These are phyloP conservation scores for Botrytis tulipae DNA, from an alignment of 2,329 filamentous ascomycete genomes.

Conservation along the genomic window DNA sequence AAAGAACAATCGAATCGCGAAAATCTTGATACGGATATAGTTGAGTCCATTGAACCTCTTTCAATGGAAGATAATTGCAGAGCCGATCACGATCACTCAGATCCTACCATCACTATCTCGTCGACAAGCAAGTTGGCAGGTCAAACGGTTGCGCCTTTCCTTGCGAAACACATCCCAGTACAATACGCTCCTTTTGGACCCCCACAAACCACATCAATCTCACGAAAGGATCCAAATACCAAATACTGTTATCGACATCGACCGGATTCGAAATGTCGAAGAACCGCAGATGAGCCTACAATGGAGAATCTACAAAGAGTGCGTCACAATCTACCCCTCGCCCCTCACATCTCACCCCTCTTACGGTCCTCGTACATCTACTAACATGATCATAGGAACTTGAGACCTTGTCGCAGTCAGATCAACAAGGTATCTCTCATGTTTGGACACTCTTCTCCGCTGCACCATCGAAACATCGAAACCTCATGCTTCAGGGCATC, in stretches of 20 bases:
- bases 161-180: conserved; percentile 85
- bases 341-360: neutral
- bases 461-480: conserved; percentile 87
- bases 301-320: conserved; percentile 94
- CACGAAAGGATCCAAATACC: conserved; percentile 64
- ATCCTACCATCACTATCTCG: conserved; percentile 33
- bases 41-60: conserved; percentile 27
- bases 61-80: conserved; percentile 34
- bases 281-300: conserved; percentile 89
- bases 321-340: conserved; percentile 40
- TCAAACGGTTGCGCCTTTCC: conserved; percentile 59
- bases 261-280: conserved; percentile 88
- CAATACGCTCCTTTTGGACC: conserved; percentile 78
- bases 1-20: conserved; percentile 20
- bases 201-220: conserved; percentile 40
- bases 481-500: conserved; percentile 94
- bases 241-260: conserved; percentile 95
- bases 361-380: neutral
- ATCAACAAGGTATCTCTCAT: conserved; percentile 94
- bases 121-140: conserved; percentile 36
- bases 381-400: conserved; percentile 59
- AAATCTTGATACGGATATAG: conserved; percentile 18
- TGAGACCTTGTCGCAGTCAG: conserved; percentile 73
- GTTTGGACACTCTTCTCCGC: conserved; percentile 98
- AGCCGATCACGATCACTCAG: conserved; percentile 27